A percentile compares a stretch with the other conserved stretches of the same genome.
phyloP scores from a whole-genome alignment of 2,329 filamentous ascomycete genomes.

The Fusarium acutatum region DNA sequence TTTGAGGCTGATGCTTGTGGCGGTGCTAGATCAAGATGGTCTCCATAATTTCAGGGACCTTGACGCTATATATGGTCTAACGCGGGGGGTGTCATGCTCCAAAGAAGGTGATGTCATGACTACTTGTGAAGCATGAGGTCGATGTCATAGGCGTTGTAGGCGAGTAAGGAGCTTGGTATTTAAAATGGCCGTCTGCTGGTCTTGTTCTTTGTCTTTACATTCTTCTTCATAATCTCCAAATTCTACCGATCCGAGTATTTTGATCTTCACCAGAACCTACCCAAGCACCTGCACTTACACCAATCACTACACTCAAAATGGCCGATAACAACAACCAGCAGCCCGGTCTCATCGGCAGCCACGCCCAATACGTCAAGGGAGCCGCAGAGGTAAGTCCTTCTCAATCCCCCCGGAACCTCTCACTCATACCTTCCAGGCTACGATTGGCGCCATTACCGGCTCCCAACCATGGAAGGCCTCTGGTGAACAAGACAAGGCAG shows the following conservation, averaged over 20 bases:
- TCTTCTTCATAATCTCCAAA: neutral
- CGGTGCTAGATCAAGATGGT: neutral
- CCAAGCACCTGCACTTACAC: neutral
- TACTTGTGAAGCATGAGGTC: slow-evolving; percentile 22
- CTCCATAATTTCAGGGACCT: slow-evolving; percentile 27
- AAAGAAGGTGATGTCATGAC: slow-evolving; percentile 42
- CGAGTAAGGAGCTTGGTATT: slow-evolving; percentile 22
- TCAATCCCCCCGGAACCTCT: neutral
- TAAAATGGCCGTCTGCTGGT: slow-evolving; percentile 12
- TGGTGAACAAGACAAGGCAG: slow-evolving; percentile 70
- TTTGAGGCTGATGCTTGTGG: slow-evolving; percentile 17
- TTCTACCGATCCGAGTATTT: neutral
- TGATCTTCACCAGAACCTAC: neutral
- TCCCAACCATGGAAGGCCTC: slow-evolving; percentile 70
- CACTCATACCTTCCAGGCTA: slow-evolving; percentile 51
- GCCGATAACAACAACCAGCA: slow-evolving; percentile 40
- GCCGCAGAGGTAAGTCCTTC: slow-evolving; percentile 64
- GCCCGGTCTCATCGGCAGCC: slow-evolving; percentile 68
- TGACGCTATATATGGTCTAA: slow-evolving; percentile 25
- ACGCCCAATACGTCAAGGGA: slow-evolving; percentile 75
- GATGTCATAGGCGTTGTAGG: slow-evolving; percentile 40
- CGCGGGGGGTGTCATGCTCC: slow-evolving; percentile 9
- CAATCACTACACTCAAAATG: slow-evolving; percentile 31
- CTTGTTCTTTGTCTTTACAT: neutral
- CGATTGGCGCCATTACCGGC: slow-evolving; percentile 69